Evolutionary conservation across 2,329 filamentous ascomycete species (phyloP).

Genomic region (Diaporthe capsici): DNA sequence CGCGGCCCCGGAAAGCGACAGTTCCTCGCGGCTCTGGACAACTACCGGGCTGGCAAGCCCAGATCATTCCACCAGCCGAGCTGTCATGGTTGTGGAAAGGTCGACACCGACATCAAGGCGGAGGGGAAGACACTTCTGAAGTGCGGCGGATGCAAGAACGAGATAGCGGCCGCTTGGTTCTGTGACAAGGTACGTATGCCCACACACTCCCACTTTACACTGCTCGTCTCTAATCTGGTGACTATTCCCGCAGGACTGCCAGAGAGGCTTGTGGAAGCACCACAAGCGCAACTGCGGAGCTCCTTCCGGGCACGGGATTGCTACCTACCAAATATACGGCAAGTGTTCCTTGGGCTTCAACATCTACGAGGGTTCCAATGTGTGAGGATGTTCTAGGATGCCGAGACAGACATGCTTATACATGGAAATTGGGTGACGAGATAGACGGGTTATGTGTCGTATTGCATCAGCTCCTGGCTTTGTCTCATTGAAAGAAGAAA

Average conservation of each 20-base stretch:
- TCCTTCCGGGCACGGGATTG: background rate
- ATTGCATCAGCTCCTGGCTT: background rate
- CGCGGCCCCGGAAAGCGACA: slow-evolving; percentile 43
- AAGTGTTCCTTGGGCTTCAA: background rate
- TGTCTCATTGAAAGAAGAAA: background rate
- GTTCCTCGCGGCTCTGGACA: slow-evolving; percentile 45
- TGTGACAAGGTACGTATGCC: slow-evolving; percentile 38
- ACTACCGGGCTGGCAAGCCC: slow-evolving; percentile 44
- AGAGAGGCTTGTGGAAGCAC: slow-evolving; percentile 39
- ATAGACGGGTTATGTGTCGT: no score
- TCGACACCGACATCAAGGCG: slow-evolving; percentile 26
- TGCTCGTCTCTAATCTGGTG: background rate
- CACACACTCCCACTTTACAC: background rate
- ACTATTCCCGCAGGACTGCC: slow-evolving; percentile 34
- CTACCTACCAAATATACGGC: background rate
- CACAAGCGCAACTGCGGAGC: slow-evolving; percentile 40
- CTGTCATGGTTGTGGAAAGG: slow-evolving; percentile 32
- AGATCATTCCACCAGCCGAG: slow-evolving; percentile 42
- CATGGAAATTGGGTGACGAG: background rate
- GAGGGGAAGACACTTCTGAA: slow-evolving; percentile 28
- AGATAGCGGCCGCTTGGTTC: slow-evolving; percentile 38
- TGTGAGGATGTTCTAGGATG: background rate
- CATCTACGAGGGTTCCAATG: background rate
- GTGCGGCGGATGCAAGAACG: slow-evolving; percentile 44
- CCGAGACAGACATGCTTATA: background rate